Percentiles rank a stretch among this genome's conserved stretches.
Evolutionary conservation across 148 eudicot species (phyloP).

Genomic region (Cornus suecica): DNA sequence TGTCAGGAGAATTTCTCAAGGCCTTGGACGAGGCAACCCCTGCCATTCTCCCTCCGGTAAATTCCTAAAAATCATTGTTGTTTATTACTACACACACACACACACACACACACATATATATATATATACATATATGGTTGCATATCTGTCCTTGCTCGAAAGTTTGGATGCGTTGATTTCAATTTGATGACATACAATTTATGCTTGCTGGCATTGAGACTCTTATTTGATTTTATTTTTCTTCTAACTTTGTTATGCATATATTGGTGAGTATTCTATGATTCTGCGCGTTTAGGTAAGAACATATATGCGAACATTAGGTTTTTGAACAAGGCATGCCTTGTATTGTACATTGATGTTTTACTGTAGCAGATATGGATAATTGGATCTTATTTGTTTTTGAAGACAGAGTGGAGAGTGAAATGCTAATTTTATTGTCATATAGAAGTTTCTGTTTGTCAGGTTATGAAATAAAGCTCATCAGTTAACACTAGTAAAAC

Average conservation of each 20-base stretch:
- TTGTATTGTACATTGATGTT: neutral
- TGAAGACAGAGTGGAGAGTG: neutral
- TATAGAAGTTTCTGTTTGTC: neutral
- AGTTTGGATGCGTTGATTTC: constrained; percentile 32
- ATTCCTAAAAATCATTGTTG: neutral
- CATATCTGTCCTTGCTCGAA: neutral
- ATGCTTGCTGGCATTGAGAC: constrained; percentile 44
- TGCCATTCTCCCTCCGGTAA: constrained; percentile 90
- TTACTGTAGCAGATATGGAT: neutral
- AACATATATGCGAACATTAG: neutral
- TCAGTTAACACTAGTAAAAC: neutral
- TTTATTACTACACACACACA: neutral
- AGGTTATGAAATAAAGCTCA: neutral
- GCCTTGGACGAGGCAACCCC: constrained; percentile 59
- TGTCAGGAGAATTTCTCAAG: constrained; percentile 78
- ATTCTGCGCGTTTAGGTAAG: neutral
- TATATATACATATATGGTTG: too few species aligned
- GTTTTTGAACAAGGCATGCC: neutral
- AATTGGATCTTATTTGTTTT: neutral
- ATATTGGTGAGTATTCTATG: neutral
- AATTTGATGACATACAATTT: constrained; percentile 18
- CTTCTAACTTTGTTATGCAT: neutral
- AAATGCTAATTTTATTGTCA: neutral
- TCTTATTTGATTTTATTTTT: constrained; percentile 16
- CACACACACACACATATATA: too few species aligned